Base-by-base conservation (phyloP, 148 eudicot species). In the Simmondsia chinensis region DNA sequence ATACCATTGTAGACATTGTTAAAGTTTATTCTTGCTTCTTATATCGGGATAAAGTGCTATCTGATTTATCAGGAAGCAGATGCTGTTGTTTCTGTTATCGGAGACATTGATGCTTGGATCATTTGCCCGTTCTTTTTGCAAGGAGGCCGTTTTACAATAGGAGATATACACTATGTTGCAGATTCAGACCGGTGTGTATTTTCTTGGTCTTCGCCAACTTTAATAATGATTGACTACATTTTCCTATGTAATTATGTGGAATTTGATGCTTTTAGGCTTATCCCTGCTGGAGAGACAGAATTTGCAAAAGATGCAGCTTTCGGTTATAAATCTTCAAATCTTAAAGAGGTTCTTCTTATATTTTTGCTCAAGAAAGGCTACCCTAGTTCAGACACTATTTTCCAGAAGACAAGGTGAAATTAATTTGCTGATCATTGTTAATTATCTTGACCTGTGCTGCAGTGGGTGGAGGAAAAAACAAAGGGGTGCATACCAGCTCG, bases 381-480 rank as follows among this genome's bases (percentile, higher is more conserved):
- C 39, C 43, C 49, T 26, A 20, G 31, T 23, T 29, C 27, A 7
- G 38, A 33, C 14, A 6, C 1, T 48, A 11, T 39, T n/a, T n/a
- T n/a, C n/a, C n/a, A n/a, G n/a, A n/a, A n/a, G n/a, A n/a, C n/a
- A n/a, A n/a, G n/a, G n/a, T n/a, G n/a, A n/a, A n/a, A n/a, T n/a
- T n/a, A n/a, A n/a, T n/a, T n/a, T n/a, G n/a, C n/a, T n/a, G n/a
- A n/a, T n/a, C n/a, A n/a, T n/a, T n/a, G n/a, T n/a, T n/a, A n/a
- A n/a, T n/a, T n/a, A n/a, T n/a, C n/a, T 22, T 30, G 17, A 14
- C n/a, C 4, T 50, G 33, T 9, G 22, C 17, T 30, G 50, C 60
- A 93, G 99, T 93, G 99, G 99, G 87, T 86, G 37, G 96, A 79
- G 66, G 99, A 93, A 71, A 93, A 93, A 77, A 93, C 94, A 34